Conservation (phyloP, 345 rosid genomes). For the Fremontodendron californicum region DNA sequence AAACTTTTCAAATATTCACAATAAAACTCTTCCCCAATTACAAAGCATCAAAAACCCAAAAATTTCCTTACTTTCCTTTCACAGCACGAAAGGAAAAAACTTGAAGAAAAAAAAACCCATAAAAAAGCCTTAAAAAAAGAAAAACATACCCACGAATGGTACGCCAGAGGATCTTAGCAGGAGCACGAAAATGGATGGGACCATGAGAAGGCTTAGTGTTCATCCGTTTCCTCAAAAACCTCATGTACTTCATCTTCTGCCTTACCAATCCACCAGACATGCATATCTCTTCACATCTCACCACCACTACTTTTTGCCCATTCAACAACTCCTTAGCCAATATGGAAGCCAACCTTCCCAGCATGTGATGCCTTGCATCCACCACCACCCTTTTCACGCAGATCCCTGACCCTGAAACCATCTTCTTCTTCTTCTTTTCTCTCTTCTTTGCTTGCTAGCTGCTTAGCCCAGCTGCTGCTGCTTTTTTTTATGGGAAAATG, state of each 20-base stretch:
- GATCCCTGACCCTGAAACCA: conserved; percentile 84
- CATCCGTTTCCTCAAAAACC: conserved; percentile 87
- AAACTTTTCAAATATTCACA: too few relatives aligned
- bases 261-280: conserved; percentile 80
- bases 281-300: conserved; percentile 80
- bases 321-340: conserved; percentile 75
- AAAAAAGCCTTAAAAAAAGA: not conserved
- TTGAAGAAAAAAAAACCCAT: too few relatives aligned
- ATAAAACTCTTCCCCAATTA: too few relatives aligned
- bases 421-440: conserved; percentile 19
- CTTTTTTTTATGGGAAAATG: not conserved
- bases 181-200: conserved; percentile 86
- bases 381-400: conserved; percentile 72
- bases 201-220: conserved; percentile 97
- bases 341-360: conserved; percentile 64
- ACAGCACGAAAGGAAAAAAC: not conserved
- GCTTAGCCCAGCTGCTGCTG: not conserved
- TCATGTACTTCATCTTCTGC: conserved; percentile 82
- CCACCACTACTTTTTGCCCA: conserved; percentile 80
- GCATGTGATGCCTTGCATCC: conserved; percentile 83
- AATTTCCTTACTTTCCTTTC: not conserved
- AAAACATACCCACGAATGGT: conserved; percentile 66
- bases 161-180: conserved; percentile 87
- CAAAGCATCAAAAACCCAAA: too few relatives aligned
- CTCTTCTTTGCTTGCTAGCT: not conserved